Conservation (phyloP, 192 early-diverging fungal genomes). For the Coemansia sp. region DNA sequence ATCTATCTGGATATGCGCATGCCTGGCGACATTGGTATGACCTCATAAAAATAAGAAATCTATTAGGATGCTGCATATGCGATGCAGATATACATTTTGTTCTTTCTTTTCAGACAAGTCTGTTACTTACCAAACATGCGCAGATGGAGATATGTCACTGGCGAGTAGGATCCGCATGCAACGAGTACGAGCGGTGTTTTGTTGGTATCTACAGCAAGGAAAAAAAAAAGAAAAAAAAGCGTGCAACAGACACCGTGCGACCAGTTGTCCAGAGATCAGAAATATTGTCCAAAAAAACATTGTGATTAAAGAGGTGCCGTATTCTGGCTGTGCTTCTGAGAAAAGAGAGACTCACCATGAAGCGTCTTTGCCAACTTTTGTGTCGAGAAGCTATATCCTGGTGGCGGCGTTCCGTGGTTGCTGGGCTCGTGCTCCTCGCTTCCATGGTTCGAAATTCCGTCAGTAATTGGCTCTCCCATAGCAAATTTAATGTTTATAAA, state of each 20-base stretch:
- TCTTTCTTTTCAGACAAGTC: not conserved
- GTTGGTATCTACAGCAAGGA: constrained; percentile 30
- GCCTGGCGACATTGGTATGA: not conserved
- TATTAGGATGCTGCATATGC: too few species aligned
- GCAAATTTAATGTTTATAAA: not conserved
- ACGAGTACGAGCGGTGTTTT: constrained; percentile 84
- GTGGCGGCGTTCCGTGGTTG: constrained; percentile 45
- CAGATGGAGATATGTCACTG: constrained; percentile 95
- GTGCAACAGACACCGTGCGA: too few species aligned
- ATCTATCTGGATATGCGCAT: not conserved
- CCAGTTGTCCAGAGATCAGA: too few species aligned
- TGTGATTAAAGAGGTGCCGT: not conserved
- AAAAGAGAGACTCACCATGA: constrained; percentile 27
- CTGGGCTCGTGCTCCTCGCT: constrained; percentile 19
- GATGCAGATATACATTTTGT: not conserved
- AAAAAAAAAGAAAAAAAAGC: not conserved
- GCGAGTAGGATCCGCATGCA: constrained; percentile 96
- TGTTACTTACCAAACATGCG: constrained; percentile 92
- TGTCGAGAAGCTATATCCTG: constrained; percentile 49
- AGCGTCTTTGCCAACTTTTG: constrained; percentile 53
- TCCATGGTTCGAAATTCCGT: constrained; percentile 43
- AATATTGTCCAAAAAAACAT: not conserved
- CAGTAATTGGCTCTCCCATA: constrained; percentile 55
- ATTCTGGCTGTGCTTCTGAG: not conserved
- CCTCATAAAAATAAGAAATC: too few species aligned